Evolutionary conservation across 78 protist genomes (phyloP).

Genomic region (Dictyostelium firmibasis): DNA sequence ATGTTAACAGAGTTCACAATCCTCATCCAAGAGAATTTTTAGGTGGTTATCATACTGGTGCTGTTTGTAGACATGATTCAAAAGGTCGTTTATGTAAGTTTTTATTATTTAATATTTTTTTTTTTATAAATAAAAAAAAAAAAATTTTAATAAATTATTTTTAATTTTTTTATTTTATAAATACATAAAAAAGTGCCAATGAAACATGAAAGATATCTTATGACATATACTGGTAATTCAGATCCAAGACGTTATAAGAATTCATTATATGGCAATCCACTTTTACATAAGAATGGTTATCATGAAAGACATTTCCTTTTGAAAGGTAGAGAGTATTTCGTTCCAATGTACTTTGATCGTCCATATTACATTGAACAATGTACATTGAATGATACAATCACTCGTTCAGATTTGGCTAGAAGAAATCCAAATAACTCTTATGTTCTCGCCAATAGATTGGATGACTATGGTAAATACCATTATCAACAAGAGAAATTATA

Average conservation of each 20-base stretch:
- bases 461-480: not conserved
- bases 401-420: not conserved
- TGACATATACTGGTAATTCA: not conserved
- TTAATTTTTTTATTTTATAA: no score
- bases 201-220: not conserved
- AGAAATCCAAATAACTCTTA: not conserved
- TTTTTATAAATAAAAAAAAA: not conserved
- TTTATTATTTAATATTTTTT: not conserved
- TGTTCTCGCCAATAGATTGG: not conserved
- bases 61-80: not conserved
- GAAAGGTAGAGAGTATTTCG: not conserved
- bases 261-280: slow-evolving; percentile 39
- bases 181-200: not conserved
- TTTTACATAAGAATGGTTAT: not conserved
- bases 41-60: slow-evolving; percentile 59
- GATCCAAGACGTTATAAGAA: slow-evolving; percentile 21
- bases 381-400: not conserved
- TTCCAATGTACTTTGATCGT: not conserved
- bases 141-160: not conserved
- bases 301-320: slow-evolving; percentile 37
- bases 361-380: slow-evolving; percentile 72
- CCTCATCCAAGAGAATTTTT: slow-evolving; percentile 39
- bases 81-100: slow-evolving; percentile 15
- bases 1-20: slow-evolving; percentile 27
- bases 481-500: not conserved